These are phyloP conservation scores for Scutellaria baicalensis DNA, from an alignment of 257 asterid species.

Conservation along the genomic window DNA sequence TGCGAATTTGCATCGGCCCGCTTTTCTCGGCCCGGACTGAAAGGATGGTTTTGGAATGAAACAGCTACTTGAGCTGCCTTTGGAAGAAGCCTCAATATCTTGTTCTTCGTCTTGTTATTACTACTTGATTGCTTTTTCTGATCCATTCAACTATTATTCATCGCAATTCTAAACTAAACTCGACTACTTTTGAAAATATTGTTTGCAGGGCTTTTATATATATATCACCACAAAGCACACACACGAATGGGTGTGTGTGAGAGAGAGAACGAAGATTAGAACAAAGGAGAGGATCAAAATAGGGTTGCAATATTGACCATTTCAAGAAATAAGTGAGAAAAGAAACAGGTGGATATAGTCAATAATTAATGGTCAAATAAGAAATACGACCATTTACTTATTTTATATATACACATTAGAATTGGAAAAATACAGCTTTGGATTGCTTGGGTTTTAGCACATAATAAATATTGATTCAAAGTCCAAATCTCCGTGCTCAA, in stretches of 20 bases:
- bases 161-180: not conserved
- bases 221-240: slow-evolving; percentile 4
- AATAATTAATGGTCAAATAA: slow-evolving; percentile 21
- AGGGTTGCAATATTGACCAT: slow-evolving; percentile 23
- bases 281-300: slow-evolving; percentile 20
- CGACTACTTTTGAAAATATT: not conserved
- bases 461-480: slow-evolving; percentile 16
- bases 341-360: not conserved
- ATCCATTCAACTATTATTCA: slow-evolving; percentile 20
- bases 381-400: slow-evolving; percentile 14
- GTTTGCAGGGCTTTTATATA: not conserved
- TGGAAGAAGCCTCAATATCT: slow-evolving; percentile 34
- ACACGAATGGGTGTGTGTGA: not conserved
- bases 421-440: slow-evolving; percentile 1
- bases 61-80: slow-evolving; percentile 30
- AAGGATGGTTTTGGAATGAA: slow-evolving; percentile 36
- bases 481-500: slow-evolving; percentile 28
- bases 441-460: slow-evolving; percentile 8
- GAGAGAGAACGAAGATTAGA: not conserved
- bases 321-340: slow-evolving; percentile 6
- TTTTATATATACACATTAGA: not conserved
- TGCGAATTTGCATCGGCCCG: slow-evolving; percentile 3
- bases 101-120: slow-evolving; percentile 20
- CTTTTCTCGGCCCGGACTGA: slow-evolving; percentile 32
- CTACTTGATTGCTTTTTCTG: slow-evolving; percentile 23